Evolutionary conservation across 2,329 filamentous ascomycete genomes (phyloP).

Genomic region (Rhinocladiella similis): DNA sequence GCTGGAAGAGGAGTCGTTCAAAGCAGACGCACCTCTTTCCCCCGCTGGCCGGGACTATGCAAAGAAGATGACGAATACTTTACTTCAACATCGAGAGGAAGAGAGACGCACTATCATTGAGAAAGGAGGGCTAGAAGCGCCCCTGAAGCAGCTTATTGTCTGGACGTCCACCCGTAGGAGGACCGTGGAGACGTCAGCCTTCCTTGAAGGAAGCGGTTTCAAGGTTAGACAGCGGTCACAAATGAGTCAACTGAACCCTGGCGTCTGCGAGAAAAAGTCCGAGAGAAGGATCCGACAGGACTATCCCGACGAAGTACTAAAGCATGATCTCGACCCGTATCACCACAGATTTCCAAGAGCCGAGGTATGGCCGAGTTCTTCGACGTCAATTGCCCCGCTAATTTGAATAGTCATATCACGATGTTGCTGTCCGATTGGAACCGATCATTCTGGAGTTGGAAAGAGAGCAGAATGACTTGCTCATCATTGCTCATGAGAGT

Average conservation of each 20-base stretch:
- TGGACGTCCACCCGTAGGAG: slow-evolving; percentile 93
- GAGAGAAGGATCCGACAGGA: slow-evolving; percentile 76
- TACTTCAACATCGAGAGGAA: slow-evolving; percentile 79
- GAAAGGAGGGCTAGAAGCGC: slow-evolving; percentile 65
- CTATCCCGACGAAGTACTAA: slow-evolving; percentile 87
- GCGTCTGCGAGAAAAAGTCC: slow-evolving; percentile 90
- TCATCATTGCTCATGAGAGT: slow-evolving; percentile 97
- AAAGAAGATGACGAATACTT: slow-evolving; percentile 77
- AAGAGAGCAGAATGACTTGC: slow-evolving; percentile 92
- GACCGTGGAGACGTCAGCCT: slow-evolving; percentile 85
- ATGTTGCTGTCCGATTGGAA: slow-evolving; percentile 94
- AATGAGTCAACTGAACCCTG: slow-evolving; percentile 96
- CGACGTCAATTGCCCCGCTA: slow-evolving; percentile 4
- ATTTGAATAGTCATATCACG: slow-evolving; percentile 79
- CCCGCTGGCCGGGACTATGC: slow-evolving; percentile 79
- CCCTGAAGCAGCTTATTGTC: slow-evolving; percentile 77
- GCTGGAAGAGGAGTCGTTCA: slow-evolving; percentile 86
- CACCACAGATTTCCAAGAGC: slow-evolving; percentile 94
- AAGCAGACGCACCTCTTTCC: slow-evolving; percentile 81
- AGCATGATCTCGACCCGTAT: slow-evolving; percentile 93
- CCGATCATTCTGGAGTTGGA: slow-evolving; percentile 97
- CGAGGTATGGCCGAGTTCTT: slow-evolving; percentile 59
- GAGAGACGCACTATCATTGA: slow-evolving; percentile 71
- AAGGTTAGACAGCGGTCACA: slow-evolving; percentile 89
- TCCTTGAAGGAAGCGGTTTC: slow-evolving; percentile 76